These are phyloP conservation scores for Diplosphaera chodatii DNA, from an alignment of 139 green algal species.

Conservation along the genomic window DNA sequence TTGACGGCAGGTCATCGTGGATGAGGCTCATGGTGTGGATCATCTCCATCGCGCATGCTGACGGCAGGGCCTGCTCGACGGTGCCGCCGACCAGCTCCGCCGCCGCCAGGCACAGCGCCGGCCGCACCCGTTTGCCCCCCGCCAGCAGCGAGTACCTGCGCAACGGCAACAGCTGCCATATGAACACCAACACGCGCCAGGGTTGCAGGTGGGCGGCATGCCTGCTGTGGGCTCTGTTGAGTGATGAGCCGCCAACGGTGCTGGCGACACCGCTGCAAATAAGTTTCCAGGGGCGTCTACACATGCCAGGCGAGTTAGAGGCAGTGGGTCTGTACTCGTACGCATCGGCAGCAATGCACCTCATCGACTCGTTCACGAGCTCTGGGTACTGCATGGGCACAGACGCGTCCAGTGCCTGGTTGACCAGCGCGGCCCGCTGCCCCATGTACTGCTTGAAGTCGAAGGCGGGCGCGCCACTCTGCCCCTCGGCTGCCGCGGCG, in stretches of 20 bases:
- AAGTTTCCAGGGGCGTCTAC: too few species aligned
- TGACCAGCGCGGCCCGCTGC: slow-evolving; percentile 61
- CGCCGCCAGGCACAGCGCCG: slow-evolving; percentile 88
- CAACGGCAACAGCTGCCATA: background rate
- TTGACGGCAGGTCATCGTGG: slow-evolving; percentile 91
- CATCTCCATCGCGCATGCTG: slow-evolving; percentile 97
- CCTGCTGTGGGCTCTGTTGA: too few species aligned
- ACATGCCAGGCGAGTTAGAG: too few species aligned
- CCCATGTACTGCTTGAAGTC: slow-evolving; percentile 81
- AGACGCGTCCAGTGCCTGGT: slow-evolving; percentile 70
- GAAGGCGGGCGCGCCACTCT: slow-evolving; percentile 38
- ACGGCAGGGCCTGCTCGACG: slow-evolving; percentile 74
- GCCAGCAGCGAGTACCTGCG: slow-evolving; percentile 84
- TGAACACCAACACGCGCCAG: too few species aligned
- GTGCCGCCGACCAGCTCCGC: slow-evolving; percentile 90
- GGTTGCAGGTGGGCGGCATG: too few species aligned
- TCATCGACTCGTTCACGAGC: slow-evolving; percentile 87
- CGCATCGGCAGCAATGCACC: too few species aligned
- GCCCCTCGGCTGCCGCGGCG: background rate
- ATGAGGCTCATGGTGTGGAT: slow-evolving; percentile 98
- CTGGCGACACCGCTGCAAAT: too few species aligned
- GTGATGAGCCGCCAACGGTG: too few species aligned
- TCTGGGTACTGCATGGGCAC: slow-evolving; percentile 86
- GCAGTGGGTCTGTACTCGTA: too few species aligned
- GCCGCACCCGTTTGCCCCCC: slow-evolving; percentile 93